Base-by-base conservation (phyloP, 2,329 filamentous ascomycete genomes). In the Plectosphaerella sp. region DNA sequence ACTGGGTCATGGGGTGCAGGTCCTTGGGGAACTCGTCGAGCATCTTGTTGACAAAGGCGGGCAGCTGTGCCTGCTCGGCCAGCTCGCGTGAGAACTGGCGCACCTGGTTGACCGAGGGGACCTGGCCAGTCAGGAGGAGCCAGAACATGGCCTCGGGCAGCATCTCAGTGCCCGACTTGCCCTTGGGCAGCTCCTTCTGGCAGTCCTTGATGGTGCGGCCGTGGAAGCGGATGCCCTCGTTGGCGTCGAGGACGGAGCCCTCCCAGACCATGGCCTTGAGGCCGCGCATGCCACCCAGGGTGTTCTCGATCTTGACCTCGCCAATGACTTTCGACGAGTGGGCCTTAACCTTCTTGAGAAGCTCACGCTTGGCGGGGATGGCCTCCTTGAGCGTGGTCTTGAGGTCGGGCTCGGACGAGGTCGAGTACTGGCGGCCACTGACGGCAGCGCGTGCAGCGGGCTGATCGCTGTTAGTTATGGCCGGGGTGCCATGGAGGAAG, bases 191-290 rank as follows among this genome's bases (percentile, higher is more conserved):
- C 70, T 91, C 87, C 61, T 86, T 83, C 69, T 97, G 94, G 77
- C 94, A 99, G 68, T 99, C 93, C 75, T 96, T 96, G 79, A 99
- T 99, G 58, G 92, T 97, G 65, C 88, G 88, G 68, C 94, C 94
- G 70, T 97, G 94, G 80, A 99, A 99, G 58, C 93, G 89, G 68
- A 99, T 99, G 54, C 94, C 94, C 75, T 97, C 92, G 66, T 99
- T 88, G 61, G 94, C 88, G 67, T 99, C 94, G 48, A 99, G 86
- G 22, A 97, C 93, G 11, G 92, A 97, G 46, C 94, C 94, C 73
- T 99, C 94, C 94, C 94, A 99, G 51, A 99, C 83, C 91, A 99
- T 97, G 61, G 92, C 89, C 76, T 96, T 97, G 61, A 99, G 83
- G 39, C 93, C 93, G 72, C 92, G 89, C 94, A 97, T 97, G 65